phyloP scores from a whole-genome alignment of 2,329 filamentous ascomycete genomes.

The Neofusicoccum kwambonambiense region DNA sequence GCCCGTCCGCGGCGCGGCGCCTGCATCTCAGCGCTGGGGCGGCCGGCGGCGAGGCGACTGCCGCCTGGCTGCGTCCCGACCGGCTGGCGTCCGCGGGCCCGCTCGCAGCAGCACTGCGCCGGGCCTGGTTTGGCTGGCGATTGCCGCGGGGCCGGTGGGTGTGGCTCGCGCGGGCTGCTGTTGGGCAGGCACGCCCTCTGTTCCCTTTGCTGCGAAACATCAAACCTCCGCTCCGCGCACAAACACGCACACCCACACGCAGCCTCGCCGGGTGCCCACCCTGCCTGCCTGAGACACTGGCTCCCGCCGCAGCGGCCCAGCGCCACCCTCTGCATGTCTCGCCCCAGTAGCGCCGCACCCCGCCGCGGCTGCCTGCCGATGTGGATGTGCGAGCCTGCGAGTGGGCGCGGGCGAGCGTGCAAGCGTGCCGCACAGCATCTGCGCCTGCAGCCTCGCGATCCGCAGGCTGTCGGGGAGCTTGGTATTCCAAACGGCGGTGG shows the following conservation, averaged over 20 bases:
- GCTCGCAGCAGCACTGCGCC: neutral
- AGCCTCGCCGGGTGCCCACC: neutral
- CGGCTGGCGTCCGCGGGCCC: neutral
- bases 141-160: neutral
- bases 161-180: neutral
- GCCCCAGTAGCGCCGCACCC: neutral
- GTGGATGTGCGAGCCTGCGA: neutral
- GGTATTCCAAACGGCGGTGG: neutral
- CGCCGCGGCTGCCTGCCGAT: neutral
- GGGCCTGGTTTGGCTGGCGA: neutral
- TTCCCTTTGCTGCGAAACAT: constrained; percentile 1
- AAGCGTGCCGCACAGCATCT: neutral
- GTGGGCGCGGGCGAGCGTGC: neutral
- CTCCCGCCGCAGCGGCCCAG: neutral
- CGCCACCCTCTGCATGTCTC: neutral
- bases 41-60: neutral
- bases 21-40: too few species aligned
- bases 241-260: neutral
- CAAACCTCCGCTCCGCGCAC: neutral
- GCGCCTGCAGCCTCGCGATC: neutral
- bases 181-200: constrained; percentile 1
- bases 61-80: neutral
- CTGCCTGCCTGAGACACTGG: neutral
- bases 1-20: neutral
- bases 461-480: neutral